Base-by-base conservation (phyloP, 331 rosid species). In the Rosa hybrid region DNA sequence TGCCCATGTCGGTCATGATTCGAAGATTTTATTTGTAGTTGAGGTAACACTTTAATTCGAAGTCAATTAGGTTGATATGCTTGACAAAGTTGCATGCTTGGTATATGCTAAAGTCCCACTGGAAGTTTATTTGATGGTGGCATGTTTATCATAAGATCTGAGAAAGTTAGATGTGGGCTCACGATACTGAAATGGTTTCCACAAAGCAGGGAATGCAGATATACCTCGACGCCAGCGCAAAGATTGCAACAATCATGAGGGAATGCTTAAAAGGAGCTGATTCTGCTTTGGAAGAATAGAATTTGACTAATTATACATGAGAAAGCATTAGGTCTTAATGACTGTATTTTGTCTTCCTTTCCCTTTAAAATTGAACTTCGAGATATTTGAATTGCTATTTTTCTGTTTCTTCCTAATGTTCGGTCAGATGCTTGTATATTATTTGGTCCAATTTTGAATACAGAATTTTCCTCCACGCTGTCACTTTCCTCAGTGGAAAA, bases 241-340 rank as follows among this genome's bases (percentile, higher is more conserved):
- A 93, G 89, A 98, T 95, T 77, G 93, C 88, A 17, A 85, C 83
- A 86, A 83, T 95, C 80, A 93, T 93, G 98, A 87, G 97, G 81
- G 65, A 90, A n/a, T 91, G 96, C 80, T 88, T 93, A 88, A 95
- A 91, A 86, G 94, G 90, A 86, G 79, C 90, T 72, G 90, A 87
- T 59, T 75, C 89, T 9, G 77, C 81, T 81, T 80, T 91, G 39
- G 86, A 88, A 74, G 91, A 90, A 41, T 62, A 76, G 45, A 68
- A 45, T 86, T 78, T 20, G 68, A 49, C 25, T 68, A 18, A 14
- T 80, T 54, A 34, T 49, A 60, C 30, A 46, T 27, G 51, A 23
- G 4, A n/a, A 25, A 3, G 63, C 11, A 38, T 67, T 60, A 23
- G 46, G n/a, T 46, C 13, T 8, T 12, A 8, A 1, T 27, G 17